Evolutionary conservation across 2,329 filamentous ascomycete genomes (phyloP).

Genomic region (Grosmannia penicillata): DNA sequence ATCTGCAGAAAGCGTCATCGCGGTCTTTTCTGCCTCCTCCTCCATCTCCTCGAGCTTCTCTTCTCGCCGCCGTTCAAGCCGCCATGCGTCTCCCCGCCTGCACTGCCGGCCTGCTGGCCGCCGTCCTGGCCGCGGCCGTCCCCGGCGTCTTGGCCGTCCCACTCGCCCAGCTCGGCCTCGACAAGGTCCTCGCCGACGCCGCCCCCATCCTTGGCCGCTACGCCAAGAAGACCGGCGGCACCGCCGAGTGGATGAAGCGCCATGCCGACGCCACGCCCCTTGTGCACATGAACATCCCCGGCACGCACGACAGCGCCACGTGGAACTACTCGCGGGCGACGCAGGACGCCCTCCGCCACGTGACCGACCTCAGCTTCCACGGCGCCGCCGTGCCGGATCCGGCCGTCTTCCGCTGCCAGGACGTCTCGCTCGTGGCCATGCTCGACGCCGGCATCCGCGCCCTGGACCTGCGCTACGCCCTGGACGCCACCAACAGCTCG

Average conservation of each 20-base stretch:
- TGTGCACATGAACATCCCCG: constrained; percentile 33
- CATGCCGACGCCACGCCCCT: constrained; percentile 26
- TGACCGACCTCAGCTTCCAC: constrained; percentile 8
- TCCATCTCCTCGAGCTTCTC: too few relatives aligned
- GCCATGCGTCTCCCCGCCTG: not conserved
- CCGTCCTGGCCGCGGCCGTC: not conserved
- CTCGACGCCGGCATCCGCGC: constrained; percentile 31
- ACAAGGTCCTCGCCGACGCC: constrained; percentile 25
- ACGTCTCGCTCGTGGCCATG: constrained; percentile 19
- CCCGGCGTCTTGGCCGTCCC: too few relatives aligned
- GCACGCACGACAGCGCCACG: constrained; percentile 32
- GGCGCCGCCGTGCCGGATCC: constrained; percentile 16
- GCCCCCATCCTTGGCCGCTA: constrained; percentile 26
- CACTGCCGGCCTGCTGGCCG: not conserved
- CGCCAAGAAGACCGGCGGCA: constrained; percentile 7
- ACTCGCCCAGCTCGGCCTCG: constrained; percentile 15
- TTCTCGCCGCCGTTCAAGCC: not conserved
- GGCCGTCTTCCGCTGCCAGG: constrained; percentile 31
- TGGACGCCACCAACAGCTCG: constrained; percentile 26
- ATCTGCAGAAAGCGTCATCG: too few relatives aligned
- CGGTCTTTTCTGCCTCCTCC: too few relatives aligned
- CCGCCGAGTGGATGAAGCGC: constrained; percentile 26
- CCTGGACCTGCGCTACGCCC: constrained; percentile 34
- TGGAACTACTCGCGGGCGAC: constrained; percentile 33
- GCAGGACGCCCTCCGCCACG: constrained; percentile 22